Base-by-base conservation (phyloP, 768 basidiomycete species). In the Hemileccinum impolitum region DNA sequence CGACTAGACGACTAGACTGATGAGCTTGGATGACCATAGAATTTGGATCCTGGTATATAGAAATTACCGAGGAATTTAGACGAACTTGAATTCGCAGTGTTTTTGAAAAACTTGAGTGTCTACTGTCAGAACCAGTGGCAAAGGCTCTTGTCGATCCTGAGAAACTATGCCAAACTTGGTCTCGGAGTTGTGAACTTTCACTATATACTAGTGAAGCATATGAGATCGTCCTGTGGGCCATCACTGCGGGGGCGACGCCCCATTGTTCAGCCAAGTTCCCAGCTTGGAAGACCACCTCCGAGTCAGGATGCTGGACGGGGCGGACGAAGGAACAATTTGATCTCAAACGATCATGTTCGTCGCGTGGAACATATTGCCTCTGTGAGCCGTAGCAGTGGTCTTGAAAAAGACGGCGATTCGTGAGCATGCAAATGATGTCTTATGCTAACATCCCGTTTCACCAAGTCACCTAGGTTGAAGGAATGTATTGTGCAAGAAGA, bases 341-440 rank as follows among this genome's bases (percentile, higher is more conserved):
- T 17, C 43, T 43, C 51, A 13, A 48, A 37, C 18, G 36, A 57
- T 40, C 51, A 36, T 41, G 43, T 51, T 42, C 56, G 43, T 48
- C 75, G 70, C 38, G 83, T 88, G 81, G 80, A 85, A 50, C 68
- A 77, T 43, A 77, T 90, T 41, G 76, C 87, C 2, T 86, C 85
- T 2, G 79, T 89, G 40, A 90, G 87, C 60, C 75, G 88, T 35
- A 87, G 85, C 57, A 84, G 87, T 55, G 87, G 88, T 10, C 62
- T 89, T 21, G 84, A 84, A 56, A 81, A 78, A 55, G 85, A 81
- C 51, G 87, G 88, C 34, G 84, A 89, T 68, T 75, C 78, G 88
- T 90, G 67, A 76, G 87, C 61, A 11, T 23, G 34, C 6, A n/a
- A 14, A 28, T 39, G 10, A 19, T 36, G 21, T 44, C 18, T 43